These are phyloP conservation scores for Xylariomycetidae sp. DNA, from an alignment of 2,329 filamentous ascomycete species.

Conservation along the genomic window DNA sequence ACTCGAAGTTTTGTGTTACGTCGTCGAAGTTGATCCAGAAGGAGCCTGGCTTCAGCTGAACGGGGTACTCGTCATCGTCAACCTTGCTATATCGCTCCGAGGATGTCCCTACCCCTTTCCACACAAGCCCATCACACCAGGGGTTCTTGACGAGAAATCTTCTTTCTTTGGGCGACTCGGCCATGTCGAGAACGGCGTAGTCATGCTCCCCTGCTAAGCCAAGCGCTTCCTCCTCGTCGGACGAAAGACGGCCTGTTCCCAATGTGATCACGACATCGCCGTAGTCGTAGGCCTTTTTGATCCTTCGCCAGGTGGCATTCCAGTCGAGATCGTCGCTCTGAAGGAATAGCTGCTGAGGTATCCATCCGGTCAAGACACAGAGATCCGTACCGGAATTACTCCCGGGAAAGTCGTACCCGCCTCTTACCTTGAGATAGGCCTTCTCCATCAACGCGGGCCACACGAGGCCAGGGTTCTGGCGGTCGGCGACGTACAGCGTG, in stretches of 20 bases:
- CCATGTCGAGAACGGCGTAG: conserved; percentile 83
- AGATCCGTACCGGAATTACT: conserved; percentile 96
- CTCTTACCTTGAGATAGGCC: conserved; percentile 89
- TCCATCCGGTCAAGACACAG: conserved; percentile 90
- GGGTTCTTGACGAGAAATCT: conserved; percentile 88
- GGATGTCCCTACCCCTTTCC: conserved; percentile 50
- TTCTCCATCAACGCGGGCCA: conserved; percentile 96
- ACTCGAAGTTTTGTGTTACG: conserved; percentile 87
- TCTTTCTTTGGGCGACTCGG: conserved; percentile 52
- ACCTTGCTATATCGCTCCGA: conserved; percentile 10
- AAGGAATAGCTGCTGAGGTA: conserved; percentile 90
- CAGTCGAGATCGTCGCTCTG: conserved; percentile 78
- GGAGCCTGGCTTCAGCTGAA: conserved; percentile 55
- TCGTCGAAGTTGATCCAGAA: conserved; percentile 93
- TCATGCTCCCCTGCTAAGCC: conserved; percentile 88
- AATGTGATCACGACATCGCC: conserved; percentile 84
- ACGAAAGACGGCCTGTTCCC: conserved; percentile 77
- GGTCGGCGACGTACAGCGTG: conserved; percentile 80
- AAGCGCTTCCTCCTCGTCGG: conserved; percentile 69
- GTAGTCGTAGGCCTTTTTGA: conserved; percentile 66
- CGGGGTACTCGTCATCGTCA: conserved; percentile 18
- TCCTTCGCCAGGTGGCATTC: conserved; percentile 69
- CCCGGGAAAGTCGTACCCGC: conserved; percentile 95
- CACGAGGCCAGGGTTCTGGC: conserved; percentile 70
- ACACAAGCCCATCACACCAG: conserved; percentile 78